Evolutionary conservation across 2,329 filamentous ascomycete genomes (phyloP).

Genomic region (Cercospora berteroae): DNA sequence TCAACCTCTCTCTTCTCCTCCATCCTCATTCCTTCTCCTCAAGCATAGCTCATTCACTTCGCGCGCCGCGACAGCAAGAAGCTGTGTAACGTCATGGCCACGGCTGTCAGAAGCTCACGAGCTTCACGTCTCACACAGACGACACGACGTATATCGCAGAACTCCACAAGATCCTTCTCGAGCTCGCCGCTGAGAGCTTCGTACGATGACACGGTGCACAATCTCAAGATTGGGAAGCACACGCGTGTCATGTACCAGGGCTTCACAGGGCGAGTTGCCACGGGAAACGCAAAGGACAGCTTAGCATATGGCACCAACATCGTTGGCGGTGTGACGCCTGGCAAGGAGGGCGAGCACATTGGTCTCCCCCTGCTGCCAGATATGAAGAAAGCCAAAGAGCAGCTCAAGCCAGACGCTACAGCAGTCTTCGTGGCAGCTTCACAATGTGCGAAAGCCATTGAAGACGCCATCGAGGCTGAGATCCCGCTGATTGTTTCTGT

Average conservation of each 20-base stretch:
- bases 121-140: constrained; percentile 23
- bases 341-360: constrained; percentile 67
- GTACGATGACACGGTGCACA: constrained; percentile 63
- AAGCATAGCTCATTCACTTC: background rate
- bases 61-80: background rate
- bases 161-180: constrained; percentile 31
- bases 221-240: constrained; percentile 64
- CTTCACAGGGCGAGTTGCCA: constrained; percentile 68
- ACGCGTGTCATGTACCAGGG: constrained; percentile 69
- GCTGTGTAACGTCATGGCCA: constrained; percentile 23
- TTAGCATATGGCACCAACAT: constrained; percentile 76
- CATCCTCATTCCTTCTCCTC: background rate
- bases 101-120: constrained; percentile 23
- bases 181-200: constrained; percentile 35
- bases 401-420: constrained; percentile 71
- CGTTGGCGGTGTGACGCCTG: constrained; percentile 73
- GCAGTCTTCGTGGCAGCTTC: constrained; percentile 78
- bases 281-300: constrained; percentile 72
- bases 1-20: background rate
- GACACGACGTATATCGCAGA: constrained; percentile 14
- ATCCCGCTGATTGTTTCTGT: constrained; percentile 75
- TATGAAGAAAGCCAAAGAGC: constrained; percentile 66
- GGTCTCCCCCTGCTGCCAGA: constrained; percentile 69
- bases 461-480: constrained; percentile 76
- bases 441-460: constrained; percentile 69